Evolutionary conservation across 371 early-diverging fungal species (phyloP).

Genomic region (Mortierella sp.): DNA sequence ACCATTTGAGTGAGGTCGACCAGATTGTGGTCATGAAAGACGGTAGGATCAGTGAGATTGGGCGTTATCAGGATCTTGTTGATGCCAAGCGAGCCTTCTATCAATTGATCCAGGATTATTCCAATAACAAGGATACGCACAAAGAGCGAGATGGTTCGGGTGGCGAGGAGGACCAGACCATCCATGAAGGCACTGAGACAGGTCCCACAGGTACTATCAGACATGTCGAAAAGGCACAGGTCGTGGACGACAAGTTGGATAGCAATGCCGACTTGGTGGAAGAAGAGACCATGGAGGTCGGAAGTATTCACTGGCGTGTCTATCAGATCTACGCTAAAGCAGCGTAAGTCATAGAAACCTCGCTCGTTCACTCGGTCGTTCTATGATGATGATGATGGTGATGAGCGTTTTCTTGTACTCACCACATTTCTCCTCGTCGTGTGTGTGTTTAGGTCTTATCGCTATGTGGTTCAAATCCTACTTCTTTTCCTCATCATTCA

Average conservation of each 20-base stretch:
- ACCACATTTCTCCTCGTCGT: no score
- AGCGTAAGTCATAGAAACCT: constrained; percentile 48
- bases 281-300: constrained; percentile 70
- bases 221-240: background rate
- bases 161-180: constrained; percentile 4
- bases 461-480: constrained; percentile 38
- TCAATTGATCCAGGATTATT: constrained; percentile 56
- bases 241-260: constrained; percentile 19
- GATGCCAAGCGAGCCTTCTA: constrained; percentile 55
- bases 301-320: constrained; percentile 65
- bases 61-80: constrained; percentile 63
- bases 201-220: background rate
- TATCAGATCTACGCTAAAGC: constrained; percentile 69
- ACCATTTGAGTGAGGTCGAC: constrained; percentile 57
- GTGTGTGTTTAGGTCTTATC: constrained; percentile 19
- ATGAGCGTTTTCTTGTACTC: no score
- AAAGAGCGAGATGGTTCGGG: constrained; percentile 5
- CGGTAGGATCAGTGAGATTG: constrained; percentile 67
- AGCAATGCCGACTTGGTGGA: constrained; percentile 58
- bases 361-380: no score
- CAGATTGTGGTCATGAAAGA: constrained; percentile 64
- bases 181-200: background rate
- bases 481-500: constrained; percentile 60
- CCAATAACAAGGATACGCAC: constrained; percentile 9
- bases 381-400: no score